Conservation (phyloP, 176 grass and related monocot genomes). For the Carex pumila region DNA sequence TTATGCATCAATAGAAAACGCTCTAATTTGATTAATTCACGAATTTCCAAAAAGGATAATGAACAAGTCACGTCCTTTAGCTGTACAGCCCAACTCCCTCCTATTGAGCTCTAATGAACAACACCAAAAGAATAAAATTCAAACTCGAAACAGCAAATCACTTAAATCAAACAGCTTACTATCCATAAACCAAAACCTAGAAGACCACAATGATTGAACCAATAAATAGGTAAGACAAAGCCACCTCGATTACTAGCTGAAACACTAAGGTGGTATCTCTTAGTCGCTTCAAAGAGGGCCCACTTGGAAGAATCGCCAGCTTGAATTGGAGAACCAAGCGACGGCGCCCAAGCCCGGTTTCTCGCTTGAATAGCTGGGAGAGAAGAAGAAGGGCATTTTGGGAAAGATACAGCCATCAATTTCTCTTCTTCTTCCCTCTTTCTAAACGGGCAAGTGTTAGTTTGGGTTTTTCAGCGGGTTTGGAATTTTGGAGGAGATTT, state of each 20-base stretch:
- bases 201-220: background rate
- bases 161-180: background rate
- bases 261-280: conserved; percentile 1
- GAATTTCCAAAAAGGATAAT: background rate
- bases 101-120: background rate
- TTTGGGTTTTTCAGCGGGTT: background rate
- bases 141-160: background rate
- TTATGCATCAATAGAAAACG: background rate
- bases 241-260: conserved; percentile 14
- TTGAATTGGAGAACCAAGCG: background rate
- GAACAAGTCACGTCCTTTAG: background rate
- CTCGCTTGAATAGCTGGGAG: background rate
- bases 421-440: background rate
- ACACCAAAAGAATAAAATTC: background rate
- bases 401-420: conserved; percentile 21
- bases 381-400: background rate
- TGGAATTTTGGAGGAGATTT: conserved; percentile 10
- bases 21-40: background rate
- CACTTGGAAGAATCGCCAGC: background rate
- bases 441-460: background rate
- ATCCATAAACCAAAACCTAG: background rate
- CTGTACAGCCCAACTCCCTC: background rate
- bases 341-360: background rate
- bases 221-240: background rate
- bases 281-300: background rate